Percentiles rank a stretch among this genome's conserved stretches.
phyloP scores from a whole-genome alignment of 768 basidiomycete genomes.

The Rubroboletus satanas region DNA sequence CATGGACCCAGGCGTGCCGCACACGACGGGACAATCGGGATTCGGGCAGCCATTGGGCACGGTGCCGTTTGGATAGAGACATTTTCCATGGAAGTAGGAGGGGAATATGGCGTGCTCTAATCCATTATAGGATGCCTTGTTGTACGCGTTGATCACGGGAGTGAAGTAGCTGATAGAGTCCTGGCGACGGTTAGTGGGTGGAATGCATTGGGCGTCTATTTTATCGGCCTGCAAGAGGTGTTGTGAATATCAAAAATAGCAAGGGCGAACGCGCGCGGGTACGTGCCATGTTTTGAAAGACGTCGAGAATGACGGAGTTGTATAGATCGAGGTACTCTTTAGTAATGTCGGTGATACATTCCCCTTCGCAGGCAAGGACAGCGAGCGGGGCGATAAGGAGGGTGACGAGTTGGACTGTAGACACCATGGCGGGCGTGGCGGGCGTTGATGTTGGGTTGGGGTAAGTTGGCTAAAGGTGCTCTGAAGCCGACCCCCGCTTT shows the following conservation, averaged over 20 bases:
- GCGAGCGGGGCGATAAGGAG: slow-evolving; percentile 33
- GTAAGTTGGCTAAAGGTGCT: neutral
- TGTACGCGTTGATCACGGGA: slow-evolving; percentile 48
- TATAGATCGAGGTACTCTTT: slow-evolving; percentile 53
- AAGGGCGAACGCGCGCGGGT: neutral
- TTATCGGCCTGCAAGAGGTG: slow-evolving; percentile 31
- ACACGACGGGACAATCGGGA: slow-evolving; percentile 73
- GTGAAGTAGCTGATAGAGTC: slow-evolving; percentile 37
- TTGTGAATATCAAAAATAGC: neutral
- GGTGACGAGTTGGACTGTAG: slow-evolving; percentile 17
- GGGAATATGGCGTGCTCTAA: slow-evolving; percentile 63
- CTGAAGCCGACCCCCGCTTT: neutral
- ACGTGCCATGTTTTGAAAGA: slow-evolving; percentile 44
- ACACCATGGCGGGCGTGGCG: slow-evolving; percentile 20
- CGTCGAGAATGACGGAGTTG: slow-evolving; percentile 35
- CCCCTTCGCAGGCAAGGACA: slow-evolving; percentile 62
- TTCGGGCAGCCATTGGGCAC: slow-evolving; percentile 73
- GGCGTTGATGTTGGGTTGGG: slow-evolving; percentile 3
- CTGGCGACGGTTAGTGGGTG: slow-evolving; percentile 20
- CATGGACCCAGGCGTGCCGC: slow-evolving; percentile 79
- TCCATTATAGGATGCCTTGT: slow-evolving; percentile 38
- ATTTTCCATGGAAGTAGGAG: slow-evolving; percentile 74
- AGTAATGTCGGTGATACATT: slow-evolving; percentile 61
- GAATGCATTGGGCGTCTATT: slow-evolving; percentile 34
- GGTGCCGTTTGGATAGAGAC: slow-evolving; percentile 46